Evolutionary conservation across 1,284 basidiomycete species (phyloP).

Genomic region (Ceratobasidium sp.): DNA sequence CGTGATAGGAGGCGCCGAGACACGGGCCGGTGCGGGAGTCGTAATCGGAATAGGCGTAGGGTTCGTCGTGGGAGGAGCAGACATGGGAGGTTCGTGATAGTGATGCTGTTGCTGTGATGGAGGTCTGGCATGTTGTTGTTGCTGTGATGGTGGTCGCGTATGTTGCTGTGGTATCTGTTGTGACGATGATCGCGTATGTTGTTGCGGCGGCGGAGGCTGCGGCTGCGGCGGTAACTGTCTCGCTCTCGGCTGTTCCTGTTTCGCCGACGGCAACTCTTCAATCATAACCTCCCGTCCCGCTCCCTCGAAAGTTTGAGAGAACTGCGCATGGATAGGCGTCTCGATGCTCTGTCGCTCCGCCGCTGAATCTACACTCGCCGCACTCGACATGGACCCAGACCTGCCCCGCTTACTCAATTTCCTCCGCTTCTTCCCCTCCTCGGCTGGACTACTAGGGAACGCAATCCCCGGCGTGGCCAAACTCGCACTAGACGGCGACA

Average conservation of each 20-base stretch:
- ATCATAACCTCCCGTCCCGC: constrained; percentile 24
- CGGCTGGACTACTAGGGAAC: constrained; percentile 15
- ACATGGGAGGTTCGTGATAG: constrained; percentile 7
- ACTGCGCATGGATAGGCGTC: constrained; percentile 41
- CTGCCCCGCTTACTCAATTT: constrained; percentile 35
- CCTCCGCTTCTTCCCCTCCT: constrained; percentile 18
- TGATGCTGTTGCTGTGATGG: constrained; percentile 22
- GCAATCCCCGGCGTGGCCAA: constrained; percentile 32
- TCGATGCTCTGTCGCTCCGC: constrained; percentile 27
- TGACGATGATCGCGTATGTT: not conserved
- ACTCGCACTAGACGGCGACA: constrained; percentile 31
- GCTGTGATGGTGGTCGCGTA: constrained; percentile 9
- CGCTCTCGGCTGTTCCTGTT: not conserved
- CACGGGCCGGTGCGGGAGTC: not conserved
- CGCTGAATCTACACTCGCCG: constrained; percentile 29
- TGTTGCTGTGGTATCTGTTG: constrained; percentile 6
- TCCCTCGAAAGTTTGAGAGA: constrained; percentile 11
- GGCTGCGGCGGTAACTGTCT: not conserved
- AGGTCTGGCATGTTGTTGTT: constrained; percentile 20
- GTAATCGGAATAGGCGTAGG: constrained; percentile 9
- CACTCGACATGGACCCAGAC: constrained; percentile 34
- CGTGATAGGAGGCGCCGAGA: not conserved
- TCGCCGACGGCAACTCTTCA: constrained; percentile 28
- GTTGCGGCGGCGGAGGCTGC: no score
- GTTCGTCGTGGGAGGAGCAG: constrained; percentile 14